These are phyloP conservation scores for Pulveroboletus sp. DNA, from an alignment of 768 basidiomycete species.

Conservation along the genomic window DNA sequence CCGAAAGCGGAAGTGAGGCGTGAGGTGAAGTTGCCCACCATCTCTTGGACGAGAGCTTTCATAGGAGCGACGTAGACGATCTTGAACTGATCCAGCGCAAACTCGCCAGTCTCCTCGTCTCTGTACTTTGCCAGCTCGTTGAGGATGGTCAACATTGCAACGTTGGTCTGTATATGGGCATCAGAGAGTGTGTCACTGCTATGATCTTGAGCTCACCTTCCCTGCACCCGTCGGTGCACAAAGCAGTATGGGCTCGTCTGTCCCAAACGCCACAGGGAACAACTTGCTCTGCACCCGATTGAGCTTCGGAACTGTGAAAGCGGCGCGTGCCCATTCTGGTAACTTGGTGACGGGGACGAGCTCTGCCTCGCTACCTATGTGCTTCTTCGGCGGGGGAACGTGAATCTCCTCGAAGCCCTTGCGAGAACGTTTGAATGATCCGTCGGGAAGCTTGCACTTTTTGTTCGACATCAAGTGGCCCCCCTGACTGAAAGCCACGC, in stretches of 20 bases:
- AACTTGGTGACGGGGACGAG: constrained; percentile 67
- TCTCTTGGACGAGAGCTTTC: constrained; percentile 99
- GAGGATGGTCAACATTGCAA: constrained; percentile 92
- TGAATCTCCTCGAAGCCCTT: constrained; percentile 99
- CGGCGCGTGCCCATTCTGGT: constrained; percentile 83
- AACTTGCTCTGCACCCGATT: constrained; percentile 94
- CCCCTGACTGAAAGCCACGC: constrained; percentile 94
- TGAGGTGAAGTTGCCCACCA: constrained; percentile 90
- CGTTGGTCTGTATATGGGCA: constrained; percentile 70
- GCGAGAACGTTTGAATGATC: constrained; percentile 92
- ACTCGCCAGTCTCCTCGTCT: constrained; percentile 72
- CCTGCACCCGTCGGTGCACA: constrained; percentile 99
- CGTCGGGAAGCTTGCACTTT: constrained; percentile 95
- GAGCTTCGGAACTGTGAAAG: constrained; percentile 76
- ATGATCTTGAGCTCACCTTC: constrained; percentile 86
- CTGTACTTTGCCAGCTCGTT: constrained; percentile 87
- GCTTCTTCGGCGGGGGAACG: constrained; percentile 87
- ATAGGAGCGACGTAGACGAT: constrained; percentile 97
- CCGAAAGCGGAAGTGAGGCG: constrained; percentile 63
- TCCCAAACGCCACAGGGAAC: constrained; percentile 89
- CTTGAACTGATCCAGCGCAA: constrained; percentile 90
- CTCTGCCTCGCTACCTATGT: constrained; percentile 58
- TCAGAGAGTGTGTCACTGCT: no score
- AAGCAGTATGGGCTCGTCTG: constrained; percentile 90
- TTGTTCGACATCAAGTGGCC: constrained; percentile 98